Percentiles rank a stretch among this genome's conserved stretches.
phyloP scores from a whole-genome alignment of 129 eudicot species.

The Cynara cardunculus region DNA sequence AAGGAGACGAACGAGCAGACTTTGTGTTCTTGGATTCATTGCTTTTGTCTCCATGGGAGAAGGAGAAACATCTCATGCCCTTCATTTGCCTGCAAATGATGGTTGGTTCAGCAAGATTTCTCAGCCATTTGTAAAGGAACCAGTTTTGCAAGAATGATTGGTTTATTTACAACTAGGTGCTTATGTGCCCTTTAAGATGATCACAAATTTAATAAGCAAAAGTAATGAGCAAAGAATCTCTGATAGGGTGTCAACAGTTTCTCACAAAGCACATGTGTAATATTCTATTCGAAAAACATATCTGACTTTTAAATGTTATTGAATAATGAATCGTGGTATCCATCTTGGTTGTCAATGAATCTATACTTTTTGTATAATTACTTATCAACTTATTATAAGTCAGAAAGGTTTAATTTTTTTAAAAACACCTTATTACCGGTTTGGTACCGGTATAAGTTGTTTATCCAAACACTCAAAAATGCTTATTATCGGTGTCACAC shows the following conservation, averaged over 20 bases:
- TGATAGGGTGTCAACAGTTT: background rate
- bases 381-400: background rate
- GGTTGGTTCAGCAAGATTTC: background rate
- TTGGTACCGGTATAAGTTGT: too few species aligned
- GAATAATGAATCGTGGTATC: conserved; percentile 12
- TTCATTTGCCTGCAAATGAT: conserved; percentile 21
- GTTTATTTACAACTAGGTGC: background rate
- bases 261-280: conserved; percentile 6
- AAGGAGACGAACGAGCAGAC: conserved; percentile 48
- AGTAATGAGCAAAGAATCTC: conserved; percentile 1
- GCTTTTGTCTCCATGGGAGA: conserved; percentile 40
- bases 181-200: background rate
- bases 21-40: conserved; percentile 43
- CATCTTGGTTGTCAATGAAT: conserved; percentile 30
- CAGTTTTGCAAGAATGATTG: background rate
- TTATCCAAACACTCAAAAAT: too few species aligned
- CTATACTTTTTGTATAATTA: background rate
- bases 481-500: too few species aligned
- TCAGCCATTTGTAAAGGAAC: background rate
- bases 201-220: background rate
- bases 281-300: background rate
- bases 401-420: conserved; percentile 16
- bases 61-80: conserved; percentile 68
- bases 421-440: too few species aligned
- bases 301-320: conserved; percentile 19